Base-by-base conservation (phyloP, 2,329 filamentous ascomycete species). In the Claviceps fusiformis region DNA sequence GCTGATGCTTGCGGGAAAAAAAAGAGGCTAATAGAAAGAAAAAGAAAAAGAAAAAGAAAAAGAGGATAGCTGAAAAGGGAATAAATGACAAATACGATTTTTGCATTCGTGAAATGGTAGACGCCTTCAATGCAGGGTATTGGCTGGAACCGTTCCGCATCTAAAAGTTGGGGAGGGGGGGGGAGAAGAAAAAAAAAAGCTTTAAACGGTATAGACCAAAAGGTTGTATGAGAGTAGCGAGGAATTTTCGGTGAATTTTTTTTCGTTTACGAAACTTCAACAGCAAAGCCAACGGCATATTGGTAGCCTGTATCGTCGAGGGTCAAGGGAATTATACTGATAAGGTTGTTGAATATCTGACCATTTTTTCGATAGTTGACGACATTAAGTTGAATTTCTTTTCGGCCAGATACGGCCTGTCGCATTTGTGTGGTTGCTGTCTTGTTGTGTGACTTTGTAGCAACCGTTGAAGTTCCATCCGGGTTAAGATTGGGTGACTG, bases 351-450 rank as follows among this genome's bases (percentile, higher is more conserved):
- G 64, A 95, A 95, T 0, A 77, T 77, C 61, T 88, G 79, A 0
- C 90, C 89, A 52, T 87, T 83, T 70, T 89, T 87, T 59, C 86
- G 82, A 67, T 91, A 95, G 65, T 95, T 95, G 65, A 85, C 83
- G 15, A 95, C 66, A 41, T 72, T 64, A 5, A 78, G 60, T 54
- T 78, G 74, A 5, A 79, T 62, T 63, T 82, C 79, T 35, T 64
- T 56, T 46, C 71, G 70, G 3, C 62, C 57, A n/a, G 71, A 66
- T 27, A 81, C 64, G 1, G 78, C 73, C 35, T 70, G 65, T 7
- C 70, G 68, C 70, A 82, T 74, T 46, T 59, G 80, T 41, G 80
- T 73, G 5, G 89, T 75, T 0, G 81, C 80, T 54, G 81, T 75
- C 59, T 83, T 66, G 56, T 64, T 59, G 7, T 44, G 15, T 4